Base-by-base conservation (phyloP, 176 grass and related monocot genomes). In the Carex scoparia region DNA sequence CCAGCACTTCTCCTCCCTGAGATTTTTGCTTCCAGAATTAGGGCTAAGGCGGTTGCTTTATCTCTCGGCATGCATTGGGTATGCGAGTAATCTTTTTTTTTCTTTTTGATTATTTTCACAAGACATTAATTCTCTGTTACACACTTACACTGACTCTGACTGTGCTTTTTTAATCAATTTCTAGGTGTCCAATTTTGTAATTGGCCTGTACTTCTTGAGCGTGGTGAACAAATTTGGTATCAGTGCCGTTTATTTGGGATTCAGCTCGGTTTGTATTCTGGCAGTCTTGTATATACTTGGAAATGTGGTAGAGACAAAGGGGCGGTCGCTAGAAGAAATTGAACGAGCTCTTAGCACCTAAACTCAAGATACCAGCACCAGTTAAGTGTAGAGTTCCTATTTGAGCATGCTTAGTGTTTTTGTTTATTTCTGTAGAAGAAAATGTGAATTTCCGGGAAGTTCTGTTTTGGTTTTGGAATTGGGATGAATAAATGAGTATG, bases 31-130 rank as follows among this genome's bases (percentile, higher is more conserved):
- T 99, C 97, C 56, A 96, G 97, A 90, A 99, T 99, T 72, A 95
- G 97, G 91, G 97, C 96, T 51, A 99, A 99, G 87, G 97, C 97
- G 57, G 97, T 99, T 1, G 91, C 97, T 31, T 91, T 99, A 78
- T 99, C 97, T 87, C 84, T 96, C 18, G 93, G 97, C 64, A 99
- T 99, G 97, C 97, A 99, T 79, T 99, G 97, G 97, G 97, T 99
- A 92, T 87, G 86, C 37, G 4, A 38, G 33, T 48, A 31, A 55
- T 51, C 15, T 28, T 10, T 30, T 42, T 38, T 38, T 18, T 40
- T 42, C 30, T 30, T 53, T 48, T 80, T 68, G 18, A 83, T 69
- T 65, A 58, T 11, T n/a, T 27, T 33, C n/a, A 91, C 3, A 11
- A 35, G 7, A 11, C 33, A 30, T 46, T 40, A 4, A 40, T 40